These are phyloP conservation scores for Pelargonium myrrhifolium DNA, from an alignment of 441 rosid species.

Conservation along the genomic window DNA sequence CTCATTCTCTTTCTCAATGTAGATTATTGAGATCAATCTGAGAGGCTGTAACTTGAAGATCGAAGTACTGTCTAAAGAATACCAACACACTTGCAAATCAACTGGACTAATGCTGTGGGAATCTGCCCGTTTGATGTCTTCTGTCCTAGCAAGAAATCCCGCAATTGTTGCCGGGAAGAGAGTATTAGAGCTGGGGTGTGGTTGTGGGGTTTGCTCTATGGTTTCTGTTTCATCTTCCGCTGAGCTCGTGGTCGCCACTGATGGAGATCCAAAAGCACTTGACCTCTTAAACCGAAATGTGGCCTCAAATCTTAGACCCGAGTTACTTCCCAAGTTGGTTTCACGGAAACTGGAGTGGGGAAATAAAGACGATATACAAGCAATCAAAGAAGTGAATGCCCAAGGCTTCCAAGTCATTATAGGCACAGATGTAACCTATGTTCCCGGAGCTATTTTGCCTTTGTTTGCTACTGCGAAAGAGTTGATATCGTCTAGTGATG, in stretches of 20 bases:
- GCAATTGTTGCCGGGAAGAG: constrained; percentile 54
- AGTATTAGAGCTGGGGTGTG: constrained; percentile 76
- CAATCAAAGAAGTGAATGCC: constrained; percentile 29
- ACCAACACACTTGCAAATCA: constrained; percentile 83
- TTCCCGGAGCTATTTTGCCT: constrained; percentile 59
- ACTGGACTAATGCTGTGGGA: constrained; percentile 97
- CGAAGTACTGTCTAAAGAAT: constrained; percentile 59
- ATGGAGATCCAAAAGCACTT: constrained; percentile 58
- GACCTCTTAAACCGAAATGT: constrained; percentile 50
- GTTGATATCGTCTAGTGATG: constrained; percentile 29
- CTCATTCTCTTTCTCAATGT: constrained; percentile 6
- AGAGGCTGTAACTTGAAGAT: constrained; percentile 40
- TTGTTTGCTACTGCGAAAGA: constrained; percentile 70
- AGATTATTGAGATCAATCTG: constrained; percentile 50
- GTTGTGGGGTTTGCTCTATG: constrained; percentile 81
- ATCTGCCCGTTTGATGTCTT: constrained; percentile 83
- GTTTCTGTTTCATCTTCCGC: constrained; percentile 48
- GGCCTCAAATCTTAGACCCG: constrained; percentile 38
- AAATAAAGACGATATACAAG: constrained; percentile 46
- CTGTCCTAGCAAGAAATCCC: constrained; percentile 63
- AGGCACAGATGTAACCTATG: constrained; percentile 74
- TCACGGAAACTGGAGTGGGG: constrained; percentile 71
- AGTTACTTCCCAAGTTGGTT: constrained; percentile 36
- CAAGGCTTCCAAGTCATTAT: constrained; percentile 67
- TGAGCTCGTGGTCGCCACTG: constrained; percentile 64